Conservation (phyloP, 768 basidiomycete genomes). For the Rhizopogon rudus region DNA sequence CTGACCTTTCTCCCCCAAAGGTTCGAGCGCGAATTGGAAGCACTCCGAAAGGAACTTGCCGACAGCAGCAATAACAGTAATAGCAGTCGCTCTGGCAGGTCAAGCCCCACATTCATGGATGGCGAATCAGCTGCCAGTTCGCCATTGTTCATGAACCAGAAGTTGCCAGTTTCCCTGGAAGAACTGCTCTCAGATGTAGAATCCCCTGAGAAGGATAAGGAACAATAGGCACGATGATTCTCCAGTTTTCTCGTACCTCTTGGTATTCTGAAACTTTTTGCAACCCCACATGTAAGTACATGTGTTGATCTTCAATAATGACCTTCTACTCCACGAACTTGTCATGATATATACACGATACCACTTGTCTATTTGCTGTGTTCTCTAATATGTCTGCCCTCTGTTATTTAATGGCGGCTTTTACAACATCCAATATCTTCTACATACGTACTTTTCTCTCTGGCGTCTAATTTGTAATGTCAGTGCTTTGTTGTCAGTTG, state of each 20-base stretch:
- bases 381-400: not conserved
- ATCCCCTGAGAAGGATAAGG: constrained; percentile 25
- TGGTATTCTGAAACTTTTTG: not conserved
- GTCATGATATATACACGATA: constrained; percentile 8
- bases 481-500: constrained; percentile 1
- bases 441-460: not conserved
- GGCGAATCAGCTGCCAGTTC: constrained; percentile 34
- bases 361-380: not conserved
- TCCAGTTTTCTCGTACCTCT: not conserved
- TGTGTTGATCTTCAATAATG: constrained; percentile 10
- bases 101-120: constrained; percentile 49
- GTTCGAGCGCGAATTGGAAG: constrained; percentile 90
- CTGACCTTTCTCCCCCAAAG: constrained; percentile 33
- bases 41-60: constrained; percentile 84
- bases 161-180: constrained; percentile 17
- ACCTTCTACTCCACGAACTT: constrained; percentile 6
- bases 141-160: constrained; percentile 19
- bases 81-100: constrained; percentile 42
- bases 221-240: constrained; percentile 10
- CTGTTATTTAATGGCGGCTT: not conserved
- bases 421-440: not conserved
- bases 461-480: not conserved
- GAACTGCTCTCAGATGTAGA: constrained; percentile 10
- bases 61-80: constrained; percentile 36
- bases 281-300: constrained; percentile 1